Percentiles rank a stretch among this genome's conserved stretches.
These are phyloP conservation scores for Hemerocallis citrina DNA, from an alignment of 106 monocot species.

Conservation along the genomic window DNA sequence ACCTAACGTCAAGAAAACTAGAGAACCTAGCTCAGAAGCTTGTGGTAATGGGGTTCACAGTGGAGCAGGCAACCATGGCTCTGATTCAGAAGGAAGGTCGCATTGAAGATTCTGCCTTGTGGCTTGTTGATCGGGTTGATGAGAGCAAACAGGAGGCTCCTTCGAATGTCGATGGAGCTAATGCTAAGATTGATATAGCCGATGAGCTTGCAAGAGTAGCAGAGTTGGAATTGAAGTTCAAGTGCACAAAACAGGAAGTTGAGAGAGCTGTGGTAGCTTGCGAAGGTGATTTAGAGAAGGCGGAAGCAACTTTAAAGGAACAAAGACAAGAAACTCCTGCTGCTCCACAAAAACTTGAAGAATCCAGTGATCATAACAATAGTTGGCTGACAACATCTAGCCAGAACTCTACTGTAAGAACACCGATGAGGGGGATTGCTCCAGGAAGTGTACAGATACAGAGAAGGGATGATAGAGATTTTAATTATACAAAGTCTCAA, in stretches of 20 bases:
- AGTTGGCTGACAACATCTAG: slow-evolving; percentile 6
- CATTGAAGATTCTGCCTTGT: slow-evolving; percentile 73
- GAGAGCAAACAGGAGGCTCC: slow-evolving; percentile 30
- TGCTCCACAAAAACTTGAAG: slow-evolving; percentile 16
- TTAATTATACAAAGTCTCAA: slow-evolving; percentile 27
- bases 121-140: slow-evolving; percentile 54
- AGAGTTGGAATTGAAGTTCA: slow-evolving; percentile 50
- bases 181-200: slow-evolving; percentile 69
- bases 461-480: slow-evolving; percentile 42
- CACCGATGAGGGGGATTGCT: slow-evolving; percentile 16
- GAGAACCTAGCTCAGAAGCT: slow-evolving; percentile 64
- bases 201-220: slow-evolving; percentile 63
- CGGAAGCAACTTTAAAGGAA: slow-evolving; percentile 40
- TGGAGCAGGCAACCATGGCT: slow-evolving; percentile 63
- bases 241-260: slow-evolving; percentile 81
- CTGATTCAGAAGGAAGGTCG: slow-evolving; percentile 74
- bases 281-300: slow-evolving; percentile 76
- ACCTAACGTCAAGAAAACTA: slow-evolving; percentile 77
- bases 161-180: slow-evolving; percentile 22
- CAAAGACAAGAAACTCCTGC: slow-evolving; percentile 43
- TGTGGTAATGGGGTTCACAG: slow-evolving; percentile 79
- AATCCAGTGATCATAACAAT: slow-evolving; percentile 17
- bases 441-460: slow-evolving; percentile 20
- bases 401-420: slow-evolving; percentile 10
- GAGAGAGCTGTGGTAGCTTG: slow-evolving; percentile 75